A percentile compares a stretch with the other conserved stretches of the same genome.
phyloP scores from a whole-genome alignment of 768 basidiomycete genomes.

The Hortiboletus flavorubellus region DNA sequence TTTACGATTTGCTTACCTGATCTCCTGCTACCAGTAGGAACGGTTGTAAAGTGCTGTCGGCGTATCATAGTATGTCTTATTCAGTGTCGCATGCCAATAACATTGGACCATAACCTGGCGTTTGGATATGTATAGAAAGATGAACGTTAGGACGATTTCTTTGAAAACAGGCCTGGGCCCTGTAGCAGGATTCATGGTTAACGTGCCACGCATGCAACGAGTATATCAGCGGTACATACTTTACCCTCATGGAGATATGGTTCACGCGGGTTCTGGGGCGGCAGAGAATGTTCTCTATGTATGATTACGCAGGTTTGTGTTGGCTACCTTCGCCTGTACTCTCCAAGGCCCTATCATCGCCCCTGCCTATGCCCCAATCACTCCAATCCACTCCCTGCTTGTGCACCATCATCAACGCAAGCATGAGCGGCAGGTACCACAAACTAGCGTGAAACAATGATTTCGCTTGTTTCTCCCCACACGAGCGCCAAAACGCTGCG shows the following conservation, averaged over 20 bases:
- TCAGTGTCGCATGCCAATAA: not conserved
- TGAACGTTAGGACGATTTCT: not conserved
- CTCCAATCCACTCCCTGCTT: slow-evolving; percentile 84
- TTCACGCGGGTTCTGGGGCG: not conserved
- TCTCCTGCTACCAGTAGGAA: not conserved
- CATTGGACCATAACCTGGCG: not conserved
- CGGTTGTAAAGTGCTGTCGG: not conserved
- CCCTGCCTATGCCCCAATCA: slow-evolving; percentile 39
- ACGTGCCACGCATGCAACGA: not conserved
- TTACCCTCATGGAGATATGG: not conserved
- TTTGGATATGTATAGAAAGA: not conserved
- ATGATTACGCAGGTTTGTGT: not conserved
- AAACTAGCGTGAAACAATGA: slow-evolving; percentile 75
- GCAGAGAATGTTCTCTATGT: not conserved
- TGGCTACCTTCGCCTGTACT: not conserved
- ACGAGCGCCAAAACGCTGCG: slow-evolving; percentile 67
- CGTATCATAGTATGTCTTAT: not conserved
- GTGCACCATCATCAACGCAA: slow-evolving; percentile 94
- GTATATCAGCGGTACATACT: not conserved
- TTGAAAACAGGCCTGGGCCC: not conserved
- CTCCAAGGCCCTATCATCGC: not conserved
- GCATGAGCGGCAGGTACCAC: slow-evolving; percentile 87
- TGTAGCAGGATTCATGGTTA: not conserved
- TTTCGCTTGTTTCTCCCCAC: slow-evolving; percentile 76
- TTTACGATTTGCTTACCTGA: not conserved